Percentiles rank a stretch among this genome's conserved stretches.
These are phyloP conservation scores for Trametes hirsuta DNA, from an alignment of 1,284 basidiomycete genomes.

Conservation along the genomic window DNA sequence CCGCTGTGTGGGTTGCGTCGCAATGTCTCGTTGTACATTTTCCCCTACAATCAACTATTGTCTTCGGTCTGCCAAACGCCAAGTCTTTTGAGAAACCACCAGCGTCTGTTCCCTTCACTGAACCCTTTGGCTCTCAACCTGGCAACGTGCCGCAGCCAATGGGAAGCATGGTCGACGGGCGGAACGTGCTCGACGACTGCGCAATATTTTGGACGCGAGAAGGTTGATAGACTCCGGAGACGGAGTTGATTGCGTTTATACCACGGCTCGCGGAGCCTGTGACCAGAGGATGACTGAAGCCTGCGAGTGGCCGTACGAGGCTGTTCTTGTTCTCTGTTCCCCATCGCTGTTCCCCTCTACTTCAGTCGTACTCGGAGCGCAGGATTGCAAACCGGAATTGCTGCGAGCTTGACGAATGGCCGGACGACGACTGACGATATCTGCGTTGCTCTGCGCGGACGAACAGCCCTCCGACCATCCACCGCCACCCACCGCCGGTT, in stretches of 20 bases:
- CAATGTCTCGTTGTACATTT: conserved; percentile 88
- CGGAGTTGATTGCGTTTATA: conserved; percentile 6
- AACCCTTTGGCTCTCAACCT: no score
- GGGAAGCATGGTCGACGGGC: no score
- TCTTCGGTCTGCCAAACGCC: not conserved
- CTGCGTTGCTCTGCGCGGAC: conserved; percentile 67
- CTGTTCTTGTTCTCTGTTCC: conserved; percentile 3
- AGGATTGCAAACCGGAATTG: not conserved
- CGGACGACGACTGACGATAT: conserved; percentile 70
- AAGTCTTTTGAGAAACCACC: no score
- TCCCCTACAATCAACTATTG: conserved; percentile 11
- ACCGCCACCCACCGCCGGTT: conserved; percentile 16
- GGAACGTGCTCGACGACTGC: no score
- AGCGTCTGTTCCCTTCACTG: no score
- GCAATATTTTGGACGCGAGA: no score
- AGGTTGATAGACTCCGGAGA: no score
- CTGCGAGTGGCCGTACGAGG: not conserved
- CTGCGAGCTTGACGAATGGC: conserved; percentile 45
- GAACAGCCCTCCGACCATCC: conserved; percentile 30
- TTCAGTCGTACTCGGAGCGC: not conserved
- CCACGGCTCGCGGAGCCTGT: not conserved
- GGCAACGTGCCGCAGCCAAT: no score
- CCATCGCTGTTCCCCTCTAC: not conserved
- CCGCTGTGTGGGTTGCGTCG: conserved; percentile 67
- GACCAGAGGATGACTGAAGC: not conserved